Base-by-base conservation (phyloP, 805 yeast species). In the Starmerella lactis-condensi region DNA sequence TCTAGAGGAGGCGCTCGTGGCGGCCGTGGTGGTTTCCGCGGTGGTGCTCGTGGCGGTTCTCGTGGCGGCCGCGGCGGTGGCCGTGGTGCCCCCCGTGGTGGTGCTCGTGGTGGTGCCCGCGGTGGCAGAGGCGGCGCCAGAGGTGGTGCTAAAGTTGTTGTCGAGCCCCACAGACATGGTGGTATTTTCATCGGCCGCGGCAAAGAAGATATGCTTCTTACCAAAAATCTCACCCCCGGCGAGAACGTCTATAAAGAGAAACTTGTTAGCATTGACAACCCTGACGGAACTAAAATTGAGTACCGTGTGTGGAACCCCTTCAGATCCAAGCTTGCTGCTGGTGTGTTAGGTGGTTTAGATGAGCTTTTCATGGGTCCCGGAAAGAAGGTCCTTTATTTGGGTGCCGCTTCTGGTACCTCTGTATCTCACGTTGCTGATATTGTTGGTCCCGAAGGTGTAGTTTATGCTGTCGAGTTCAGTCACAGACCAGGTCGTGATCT, bases 271-370 rank as follows among this genome's bases (percentile, higher is more conserved):
- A 68, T 89, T 40, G 98, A 89, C 58, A 69, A 85, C 36, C 70
- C 65, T 51, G 92, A 76, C 54, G 78, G 73, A 37, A 82, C 95
- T 53, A 89, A 89, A 68, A 69, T 73, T 40, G 98, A 89, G 67
- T 89, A 89, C 74, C 83, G 98, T 71, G 98, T 89, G 47, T 89
- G 98, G 98, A 89, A 89, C 64, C 98, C 98, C 42, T 89, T 89
- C 77, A 77, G 98, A 74, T 85, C 96, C 38, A 89, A 89, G 71
- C 67, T 89, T 65, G 98, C 98, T 57, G 98, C 98, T 41, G 98
- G 98, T 77, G 79, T 89, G 47, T 78, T 89, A 81, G 98, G 98
- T 64, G 98, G 98, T 76, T 64, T 89, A 48, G 98, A 85, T 57
- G 95, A 89, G 64, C 63, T 89, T 48, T 91, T 82, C 67, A 77